Evolutionary conservation across 2,329 filamentous ascomycete species (phyloP), one percentile per base, ranked within the genome.

Genomic region (Penicillium sp.): DNA sequence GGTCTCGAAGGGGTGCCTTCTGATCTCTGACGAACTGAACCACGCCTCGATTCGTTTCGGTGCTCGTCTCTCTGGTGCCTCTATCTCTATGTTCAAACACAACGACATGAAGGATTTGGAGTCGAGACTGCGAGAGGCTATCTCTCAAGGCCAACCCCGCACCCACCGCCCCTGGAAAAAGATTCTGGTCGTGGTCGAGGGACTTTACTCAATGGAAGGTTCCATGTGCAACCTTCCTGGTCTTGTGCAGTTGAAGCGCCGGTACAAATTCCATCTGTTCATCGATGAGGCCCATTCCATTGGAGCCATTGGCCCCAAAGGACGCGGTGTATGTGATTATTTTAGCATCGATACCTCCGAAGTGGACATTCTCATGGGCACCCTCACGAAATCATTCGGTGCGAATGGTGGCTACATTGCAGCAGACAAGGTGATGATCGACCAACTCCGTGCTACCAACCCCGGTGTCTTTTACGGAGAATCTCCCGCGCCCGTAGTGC

Each of bases 121-220:
- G 76, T 84, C 84, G 56, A 86, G 89, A 64, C 84, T 99, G 7
- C 88, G 94, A 39, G 92, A 97, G 70, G 89, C 87, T 61, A 97
- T 99, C 70, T 92, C 93, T 13, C 93, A 97, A 76, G 94, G 94
- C 41, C 94, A 99, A 71, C 94, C 94, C 49, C 89, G 94, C 62
- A 99, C 93, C n/a, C 94, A 99, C 74, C 89, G 94, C 29, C 94
- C 94, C 1, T 99, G 94, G 94, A 97, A 96, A 82, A 99, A 97
- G 84, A 97, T 99, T 57, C 75, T 99, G 47, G 90, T 99, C 41
- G 92, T 93, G 35, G 90, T 99, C 35, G 94, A 99, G 74, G 94
- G 94, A 64, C 83, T 99, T 18, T 99, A 99, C 81, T 97, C 93
- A 1, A 99, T 99, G 94, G 94, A 99, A 78, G 94, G 94, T 45